Percentiles rank a stretch among this genome's conserved stretches.
Evolutionary conservation across 176 grass and related monocot species (phyloP).

Genomic region (Triticum dicoccoides): DNA sequence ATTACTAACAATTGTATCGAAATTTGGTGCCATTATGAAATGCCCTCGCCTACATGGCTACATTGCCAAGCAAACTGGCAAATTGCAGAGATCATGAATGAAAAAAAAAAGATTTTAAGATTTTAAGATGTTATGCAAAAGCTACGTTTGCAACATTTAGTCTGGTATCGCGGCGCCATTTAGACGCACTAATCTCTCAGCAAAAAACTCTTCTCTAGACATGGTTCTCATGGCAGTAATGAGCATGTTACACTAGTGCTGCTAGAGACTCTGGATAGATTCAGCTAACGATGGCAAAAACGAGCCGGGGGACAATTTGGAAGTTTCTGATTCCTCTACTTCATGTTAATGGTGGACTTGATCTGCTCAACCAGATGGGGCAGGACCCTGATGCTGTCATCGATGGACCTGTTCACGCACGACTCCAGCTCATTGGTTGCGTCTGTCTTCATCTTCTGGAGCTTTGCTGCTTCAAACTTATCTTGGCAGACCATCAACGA

Average conservation of each 20-base stretch:
- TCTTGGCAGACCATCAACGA: slow-evolving; percentile 90
- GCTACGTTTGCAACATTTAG: neutral
- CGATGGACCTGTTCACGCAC: slow-evolving; percentile 71
- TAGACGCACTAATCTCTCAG: neutral
- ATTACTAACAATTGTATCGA: neutral
- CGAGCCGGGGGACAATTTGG: neutral
- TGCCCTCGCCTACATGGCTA: too few relatives aligned
- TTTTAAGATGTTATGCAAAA: neutral
- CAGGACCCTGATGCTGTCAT: slow-evolving; percentile 67
- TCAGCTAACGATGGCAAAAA: neutral
- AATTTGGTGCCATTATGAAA: neutral
- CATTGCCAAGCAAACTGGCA: too few relatives aligned
- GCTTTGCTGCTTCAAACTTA: slow-evolving; percentile 74
- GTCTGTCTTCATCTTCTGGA: slow-evolving; percentile 76
- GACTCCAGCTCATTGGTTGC: slow-evolving; percentile 69
- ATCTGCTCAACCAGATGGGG: slow-evolving; percentile 69
- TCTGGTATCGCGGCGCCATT: neutral
- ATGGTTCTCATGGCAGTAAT: neutral
- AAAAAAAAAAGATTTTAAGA: too few relatives aligned
- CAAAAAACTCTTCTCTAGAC: neutral
- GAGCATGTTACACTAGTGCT: neutral
- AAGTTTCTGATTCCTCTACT: slow-evolving; percentile 32
- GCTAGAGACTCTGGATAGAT: neutral
- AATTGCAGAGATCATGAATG: neutral
- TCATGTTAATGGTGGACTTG: slow-evolving; percentile 62